These are phyloP conservation scores for Aspergillus pseudoterreus DNA, from an alignment of 2,329 filamentous ascomycete species.

Conservation along the genomic window DNA sequence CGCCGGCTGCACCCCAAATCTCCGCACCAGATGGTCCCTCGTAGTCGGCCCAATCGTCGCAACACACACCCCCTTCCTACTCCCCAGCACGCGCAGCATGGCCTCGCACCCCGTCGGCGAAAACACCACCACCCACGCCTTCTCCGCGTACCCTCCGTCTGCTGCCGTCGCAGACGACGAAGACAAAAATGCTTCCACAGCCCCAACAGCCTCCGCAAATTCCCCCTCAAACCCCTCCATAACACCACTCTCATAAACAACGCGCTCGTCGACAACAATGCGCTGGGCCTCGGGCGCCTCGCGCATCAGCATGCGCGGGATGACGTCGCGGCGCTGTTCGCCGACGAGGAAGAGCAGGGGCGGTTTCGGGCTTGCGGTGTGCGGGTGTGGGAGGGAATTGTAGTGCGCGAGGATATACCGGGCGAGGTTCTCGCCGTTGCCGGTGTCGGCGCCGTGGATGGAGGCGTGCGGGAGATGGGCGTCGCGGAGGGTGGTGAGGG, in stretches of 20 bases:
- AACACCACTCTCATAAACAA: slow-evolving; percentile 83
- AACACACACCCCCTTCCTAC: slow-evolving; percentile 49
- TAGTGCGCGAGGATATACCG: slow-evolving; percentile 78
- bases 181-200: slow-evolving; percentile 41
- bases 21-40: slow-evolving; percentile 60
- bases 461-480: slow-evolving; percentile 47
- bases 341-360: slow-evolving; percentile 83
- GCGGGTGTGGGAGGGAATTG: slow-evolving; percentile 31
- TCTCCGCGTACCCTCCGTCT: slow-evolving; percentile 18
- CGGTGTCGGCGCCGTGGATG: slow-evolving; percentile 75
- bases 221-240: slow-evolving; percentile 72
- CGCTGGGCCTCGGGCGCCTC: slow-evolving; percentile 48
- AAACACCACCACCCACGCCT: slow-evolving; percentile 46
- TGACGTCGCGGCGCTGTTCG: slow-evolving; percentile 83
- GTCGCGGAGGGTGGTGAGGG: slow-evolving; percentile 54
- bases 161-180: slow-evolving; percentile 14
- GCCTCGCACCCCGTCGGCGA: slow-evolving; percentile 60
- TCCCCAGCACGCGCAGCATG: slow-evolving; percentile 53
- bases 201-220: slow-evolving; percentile 53
- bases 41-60: slow-evolving; percentile 95
- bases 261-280: slow-evolving; percentile 70
- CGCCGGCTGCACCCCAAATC: slow-evolving; percentile 44
- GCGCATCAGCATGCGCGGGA: slow-evolving; percentile 73
- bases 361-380: slow-evolving; percentile 28
- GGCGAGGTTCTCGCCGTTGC: slow-evolving; percentile 78